These are phyloP conservation scores for Hemisphaericaspora xylofermentans DNA, from an alignment of 1,139 yeast species.

Conservation along the genomic window DNA sequence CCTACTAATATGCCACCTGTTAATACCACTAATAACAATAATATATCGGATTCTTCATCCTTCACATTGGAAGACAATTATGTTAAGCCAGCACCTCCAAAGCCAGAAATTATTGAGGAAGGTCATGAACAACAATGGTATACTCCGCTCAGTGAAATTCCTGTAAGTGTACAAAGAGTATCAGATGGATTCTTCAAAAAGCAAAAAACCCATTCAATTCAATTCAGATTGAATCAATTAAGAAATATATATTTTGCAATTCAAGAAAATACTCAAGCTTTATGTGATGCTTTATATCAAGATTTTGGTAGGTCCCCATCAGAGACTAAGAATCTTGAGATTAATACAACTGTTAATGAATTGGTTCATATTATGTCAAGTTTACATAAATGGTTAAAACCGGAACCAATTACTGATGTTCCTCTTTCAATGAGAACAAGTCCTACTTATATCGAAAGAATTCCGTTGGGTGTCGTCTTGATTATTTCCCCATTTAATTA, in stretches of 20 bases:
- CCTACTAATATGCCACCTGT: neutral
- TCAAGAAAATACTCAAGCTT: constrained; percentile 54
- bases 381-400: constrained; percentile 63
- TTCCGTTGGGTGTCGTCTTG: constrained; percentile 76
- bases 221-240: constrained; percentile 60
- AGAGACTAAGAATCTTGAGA: constrained; percentile 65
- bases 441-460: constrained; percentile 54
- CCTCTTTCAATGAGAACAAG: constrained; percentile 49
- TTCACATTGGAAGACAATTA: neutral
- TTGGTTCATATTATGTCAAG: constrained; percentile 58
- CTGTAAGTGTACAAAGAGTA: constrained; percentile 44
- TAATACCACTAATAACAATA: too few relatives aligned
- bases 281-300: constrained; percentile 57
- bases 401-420: constrained; percentile 43
- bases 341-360: constrained; percentile 53
- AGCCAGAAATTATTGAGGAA: neutral
- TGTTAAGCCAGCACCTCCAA: neutral
- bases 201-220: constrained; percentile 55
- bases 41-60: constrained; percentile 7
- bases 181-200: constrained; percentile 42
- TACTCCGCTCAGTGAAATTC: constrained; percentile 54
- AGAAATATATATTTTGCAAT: constrained; percentile 68
- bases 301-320: constrained; percentile 66
- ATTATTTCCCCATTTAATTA: constrained; percentile 86
- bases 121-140: constrained; percentile 21